Evolutionary conservation across 228 moss, liverwort and hornwort species (phyloP).

Genomic region (Sphagnum magellanicum): DNA sequence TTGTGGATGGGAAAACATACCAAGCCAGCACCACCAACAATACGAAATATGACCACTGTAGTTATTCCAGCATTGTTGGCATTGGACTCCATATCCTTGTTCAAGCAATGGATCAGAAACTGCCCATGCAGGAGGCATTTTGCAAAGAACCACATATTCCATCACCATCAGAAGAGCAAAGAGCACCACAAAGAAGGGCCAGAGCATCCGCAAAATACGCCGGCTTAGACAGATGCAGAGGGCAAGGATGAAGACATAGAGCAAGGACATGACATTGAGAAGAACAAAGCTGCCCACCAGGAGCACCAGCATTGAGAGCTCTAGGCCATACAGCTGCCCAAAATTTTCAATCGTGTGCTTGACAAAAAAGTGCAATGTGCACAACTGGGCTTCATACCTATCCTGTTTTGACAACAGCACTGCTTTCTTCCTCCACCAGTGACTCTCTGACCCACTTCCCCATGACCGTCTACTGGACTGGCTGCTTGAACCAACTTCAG

Average conservation of each 20-base stretch:
- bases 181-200: slow-evolving; percentile 33
- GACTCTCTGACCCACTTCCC: slow-evolving; percentile 18
- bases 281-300: slow-evolving; percentile 30
- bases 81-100: slow-evolving; percentile 1
- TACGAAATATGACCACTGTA: slow-evolving; percentile 17
- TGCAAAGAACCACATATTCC: slow-evolving; percentile 28
- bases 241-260: slow-evolving; percentile 27
- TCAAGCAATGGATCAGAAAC: slow-evolving; percentile 15
- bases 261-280: slow-evolving; percentile 33
- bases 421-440: slow-evolving; percentile 26
- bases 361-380: slow-evolving; percentile 23
- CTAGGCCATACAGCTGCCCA: slow-evolving; percentile 33
- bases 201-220: slow-evolving; percentile 15
- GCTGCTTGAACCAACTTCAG: background rate
- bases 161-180: slow-evolving; percentile 22
- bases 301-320: slow-evolving; percentile 29
- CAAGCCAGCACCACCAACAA: slow-evolving; percentile 41
- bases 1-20: slow-evolving; percentile 7
- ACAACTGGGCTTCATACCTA: slow-evolving; percentile 32
- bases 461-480: slow-evolving; percentile 6
- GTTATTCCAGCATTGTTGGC: slow-evolving; percentile 18
- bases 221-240: slow-evolving; percentile 27
- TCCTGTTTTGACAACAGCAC: slow-evolving; percentile 28
- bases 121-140: slow-evolving; percentile 29
- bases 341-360: slow-evolving; percentile 34